A percentile compares a stretch with the other conserved stretches of the same genome.
Evolutionary conservation across 2,329 filamentous ascomycete species (phyloP).

Genomic region (Sarocladium kiliense): DNA sequence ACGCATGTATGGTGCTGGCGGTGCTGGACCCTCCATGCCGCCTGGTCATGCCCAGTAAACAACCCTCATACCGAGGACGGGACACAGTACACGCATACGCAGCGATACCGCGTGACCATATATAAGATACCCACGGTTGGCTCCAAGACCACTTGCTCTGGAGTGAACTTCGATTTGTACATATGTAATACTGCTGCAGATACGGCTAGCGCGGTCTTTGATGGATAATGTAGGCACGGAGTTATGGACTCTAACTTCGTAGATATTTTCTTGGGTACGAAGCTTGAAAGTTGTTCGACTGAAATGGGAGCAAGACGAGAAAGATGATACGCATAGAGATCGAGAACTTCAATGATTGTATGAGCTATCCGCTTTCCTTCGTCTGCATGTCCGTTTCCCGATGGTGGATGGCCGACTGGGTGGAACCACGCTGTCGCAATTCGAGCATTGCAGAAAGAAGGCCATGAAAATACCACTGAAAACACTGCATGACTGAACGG

Average conservation of each 20-base stretch:
- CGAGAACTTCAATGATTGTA: background rate
- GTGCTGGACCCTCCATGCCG: constrained; percentile 15
- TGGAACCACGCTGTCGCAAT: too few species aligned
- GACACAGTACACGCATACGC: background rate
- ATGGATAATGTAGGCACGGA: background rate
- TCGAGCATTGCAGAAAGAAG: too few species aligned
- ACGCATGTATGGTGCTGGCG: constrained; percentile 31
- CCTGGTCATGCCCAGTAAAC: constrained; percentile 13
- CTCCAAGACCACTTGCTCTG: background rate
- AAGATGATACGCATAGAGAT: background rate
- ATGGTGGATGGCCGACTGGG: too few species aligned
- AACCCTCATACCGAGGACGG: background rate
- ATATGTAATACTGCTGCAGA: background rate
- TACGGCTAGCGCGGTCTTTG: background rate
- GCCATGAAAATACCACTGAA: too few species aligned
- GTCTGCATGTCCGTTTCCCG: too few species aligned
- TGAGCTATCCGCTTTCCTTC: too few species aligned
- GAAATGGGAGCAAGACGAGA: background rate
- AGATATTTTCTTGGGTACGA: background rate
- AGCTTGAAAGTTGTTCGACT: background rate
- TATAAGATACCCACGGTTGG: background rate
- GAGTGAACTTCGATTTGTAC: background rate
- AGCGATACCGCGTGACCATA: background rate
- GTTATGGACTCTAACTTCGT: background rate
- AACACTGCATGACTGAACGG: too few species aligned